Conservation (phyloP, 768 basidiomycete species). For the Leccinellum albellum region DNA sequence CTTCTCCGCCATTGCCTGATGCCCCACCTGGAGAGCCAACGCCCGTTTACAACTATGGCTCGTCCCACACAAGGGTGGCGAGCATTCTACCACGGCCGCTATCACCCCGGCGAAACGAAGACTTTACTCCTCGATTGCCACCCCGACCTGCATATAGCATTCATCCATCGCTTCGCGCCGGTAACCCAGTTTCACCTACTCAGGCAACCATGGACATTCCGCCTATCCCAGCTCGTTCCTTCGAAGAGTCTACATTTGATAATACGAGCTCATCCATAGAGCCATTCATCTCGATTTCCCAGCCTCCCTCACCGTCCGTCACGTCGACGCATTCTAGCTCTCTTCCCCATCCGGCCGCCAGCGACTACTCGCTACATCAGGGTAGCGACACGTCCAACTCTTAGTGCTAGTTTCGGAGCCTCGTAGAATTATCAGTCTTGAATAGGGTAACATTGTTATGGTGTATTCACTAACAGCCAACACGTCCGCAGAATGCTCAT, state of each 20-base stretch:
- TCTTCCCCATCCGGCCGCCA: constrained; percentile 9
- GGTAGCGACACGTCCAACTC: constrained; percentile 11
- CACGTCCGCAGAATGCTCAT: background rate
- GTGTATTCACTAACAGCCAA: constrained; percentile 1
- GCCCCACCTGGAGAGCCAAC: constrained; percentile 64
- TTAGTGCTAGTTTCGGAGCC: constrained; percentile 4
- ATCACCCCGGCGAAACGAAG: constrained; percentile 41
- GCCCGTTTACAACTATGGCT: constrained; percentile 60
- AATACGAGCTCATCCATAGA: constrained; percentile 4
- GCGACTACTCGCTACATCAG: constrained; percentile 8
- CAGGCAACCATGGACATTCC: constrained; percentile 35
- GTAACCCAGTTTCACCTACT: constrained; percentile 46
- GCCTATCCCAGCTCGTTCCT: constrained; percentile 26
- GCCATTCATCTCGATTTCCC: constrained; percentile 11
- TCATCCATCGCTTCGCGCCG: constrained; percentile 65
- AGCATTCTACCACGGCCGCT: constrained; percentile 37
- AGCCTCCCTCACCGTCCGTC: constrained; percentile 17
- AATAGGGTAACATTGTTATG: background rate
- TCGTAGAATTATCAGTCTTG: constrained; percentile 6
- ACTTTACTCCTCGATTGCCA: constrained; percentile 73
- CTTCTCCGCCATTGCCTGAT: constrained; percentile 70
- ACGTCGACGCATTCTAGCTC: constrained; percentile 12
- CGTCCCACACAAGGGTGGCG: constrained; percentile 63
- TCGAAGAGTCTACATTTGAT: constrained; percentile 20
- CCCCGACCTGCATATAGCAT: constrained; percentile 68